Percentiles rank a stretch among this genome's conserved stretches.
These are phyloP conservation scores for Eucalyptus pauciflora DNA, from an alignment of 345 rosid genomes.

Conservation along the genomic window DNA sequence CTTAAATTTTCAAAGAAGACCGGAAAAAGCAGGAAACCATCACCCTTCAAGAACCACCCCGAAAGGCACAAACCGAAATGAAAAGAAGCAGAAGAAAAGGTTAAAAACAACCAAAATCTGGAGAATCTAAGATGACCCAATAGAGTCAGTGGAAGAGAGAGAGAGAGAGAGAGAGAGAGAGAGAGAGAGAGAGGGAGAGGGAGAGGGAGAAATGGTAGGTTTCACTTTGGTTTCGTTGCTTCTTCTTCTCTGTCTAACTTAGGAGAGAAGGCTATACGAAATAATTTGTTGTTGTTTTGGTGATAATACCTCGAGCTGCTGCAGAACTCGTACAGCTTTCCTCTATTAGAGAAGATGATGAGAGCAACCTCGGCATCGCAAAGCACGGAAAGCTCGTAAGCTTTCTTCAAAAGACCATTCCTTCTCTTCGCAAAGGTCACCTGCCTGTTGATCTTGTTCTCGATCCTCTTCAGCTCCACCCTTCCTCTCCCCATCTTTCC, in stretches of 20 bases:
- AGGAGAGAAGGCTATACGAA: neutral
- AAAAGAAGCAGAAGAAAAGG: too few species aligned
- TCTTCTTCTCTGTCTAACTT: neutral
- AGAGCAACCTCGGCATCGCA: conserved; percentile 99
- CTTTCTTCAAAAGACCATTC: conserved; percentile 97
- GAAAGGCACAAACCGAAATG: neutral
- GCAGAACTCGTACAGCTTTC: conserved; percentile 99
- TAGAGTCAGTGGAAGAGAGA: too few species aligned
- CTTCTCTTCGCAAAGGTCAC: conserved; percentile 99
- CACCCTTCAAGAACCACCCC: neutral
- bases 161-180: neutral
- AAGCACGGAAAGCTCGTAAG: conserved; percentile 95
- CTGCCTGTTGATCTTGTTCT: conserved; percentile 98
- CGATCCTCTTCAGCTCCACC: conserved; percentile 98
- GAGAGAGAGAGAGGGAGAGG: neutral
- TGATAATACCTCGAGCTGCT: conserved; percentile 74
- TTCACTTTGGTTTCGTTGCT: neutral
- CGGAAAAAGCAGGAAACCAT: neutral
- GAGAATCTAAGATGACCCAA: too few species aligned
- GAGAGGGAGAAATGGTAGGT: neutral
- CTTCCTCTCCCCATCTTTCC: conserved; percentile 88
- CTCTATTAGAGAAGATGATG: conserved; percentile 99
- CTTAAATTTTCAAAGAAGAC: neutral
- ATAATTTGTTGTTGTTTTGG: neutral
- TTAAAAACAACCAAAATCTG: too few species aligned